Conservation (phyloP, 2,329 filamentous ascomycete species). For the Sporothrix euskadiensis region DNA sequence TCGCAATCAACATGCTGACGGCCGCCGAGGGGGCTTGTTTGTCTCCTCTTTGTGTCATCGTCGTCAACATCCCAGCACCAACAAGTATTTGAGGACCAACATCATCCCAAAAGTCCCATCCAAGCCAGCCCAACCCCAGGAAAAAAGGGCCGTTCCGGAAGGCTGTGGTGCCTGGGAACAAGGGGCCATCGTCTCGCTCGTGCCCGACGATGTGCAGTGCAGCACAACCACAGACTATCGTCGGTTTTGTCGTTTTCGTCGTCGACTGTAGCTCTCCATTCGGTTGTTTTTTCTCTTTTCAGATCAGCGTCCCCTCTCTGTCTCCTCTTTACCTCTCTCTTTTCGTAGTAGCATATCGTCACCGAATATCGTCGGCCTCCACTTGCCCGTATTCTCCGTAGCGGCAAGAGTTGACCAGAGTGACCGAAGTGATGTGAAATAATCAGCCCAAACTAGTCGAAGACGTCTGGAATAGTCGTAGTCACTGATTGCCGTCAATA, state of each 20-base stretch:
- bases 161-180: constrained; percentile 5
- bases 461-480: not conserved
- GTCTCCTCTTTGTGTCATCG: not conserved
- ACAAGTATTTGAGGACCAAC: not conserved
- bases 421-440: not conserved
- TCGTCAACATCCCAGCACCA: not conserved
- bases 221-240: not conserved
- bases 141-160: constrained; percentile 9
- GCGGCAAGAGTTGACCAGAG: not conserved
- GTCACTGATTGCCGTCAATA: not conserved
- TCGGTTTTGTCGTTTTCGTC: not conserved
- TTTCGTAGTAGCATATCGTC: not conserved
- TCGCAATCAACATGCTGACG: not conserved
- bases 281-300: constrained; percentile 9
- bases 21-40: not conserved
- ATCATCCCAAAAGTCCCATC: not conserved
- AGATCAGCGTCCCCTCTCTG: not conserved
- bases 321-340: not conserved
- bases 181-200: not conserved
- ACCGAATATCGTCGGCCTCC: not conserved
- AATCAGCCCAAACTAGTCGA: not conserved
- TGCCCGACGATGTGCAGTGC: not conserved
- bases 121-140: not conserved
- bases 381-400: not conserved
- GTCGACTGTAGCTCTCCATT: not conserved